phyloP scores from a whole-genome alignment of 345 rosid species.

The Rubroshorea leprosula region DNA sequence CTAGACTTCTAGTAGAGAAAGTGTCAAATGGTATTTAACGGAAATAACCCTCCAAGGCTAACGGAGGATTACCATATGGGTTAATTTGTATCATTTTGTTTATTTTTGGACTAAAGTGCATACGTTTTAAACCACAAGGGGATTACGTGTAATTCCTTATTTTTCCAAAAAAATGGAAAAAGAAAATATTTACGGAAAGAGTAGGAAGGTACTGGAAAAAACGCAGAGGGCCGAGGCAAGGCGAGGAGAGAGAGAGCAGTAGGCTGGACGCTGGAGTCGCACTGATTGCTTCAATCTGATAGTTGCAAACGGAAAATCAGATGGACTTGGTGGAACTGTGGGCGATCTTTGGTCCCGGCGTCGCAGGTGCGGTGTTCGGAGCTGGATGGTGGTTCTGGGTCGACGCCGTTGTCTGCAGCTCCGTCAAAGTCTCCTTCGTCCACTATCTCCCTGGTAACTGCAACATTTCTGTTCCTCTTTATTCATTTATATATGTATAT shows the following conservation, averaged over 20 bases:
- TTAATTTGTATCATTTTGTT: too few relatives aligned
- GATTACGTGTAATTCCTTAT: too few relatives aligned
- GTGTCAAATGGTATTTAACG: too few relatives aligned
- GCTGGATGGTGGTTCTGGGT: slow-evolving; percentile 99
- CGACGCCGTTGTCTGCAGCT: slow-evolving; percentile 92
- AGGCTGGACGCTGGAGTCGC: neutral
- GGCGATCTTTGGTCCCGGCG: slow-evolving; percentile 83
- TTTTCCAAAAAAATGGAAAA: too few relatives aligned
- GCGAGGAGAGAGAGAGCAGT: neutral
- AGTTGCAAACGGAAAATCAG: neutral
- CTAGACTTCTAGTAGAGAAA: too few relatives aligned
- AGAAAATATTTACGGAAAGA: too few relatives aligned
- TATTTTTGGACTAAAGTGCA: too few relatives aligned
- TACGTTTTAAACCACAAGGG: too few relatives aligned
- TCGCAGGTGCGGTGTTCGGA: slow-evolving; percentile 88
- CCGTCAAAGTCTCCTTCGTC: slow-evolving; percentile 61
- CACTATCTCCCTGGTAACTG: slow-evolving; percentile 83
- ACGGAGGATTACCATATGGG: too few relatives aligned
- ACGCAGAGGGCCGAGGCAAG: too few relatives aligned
- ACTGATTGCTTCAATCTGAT: neutral
- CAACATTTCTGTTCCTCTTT: neutral
- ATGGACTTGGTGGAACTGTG: slow-evolving; percentile 82
- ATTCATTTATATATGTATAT: neutral
- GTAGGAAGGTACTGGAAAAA: too few relatives aligned
- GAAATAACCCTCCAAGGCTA: too few relatives aligned